Base-by-base conservation (phyloP, 495 filamentous ascomycete genomes). In the Parathielavia hyrcaniae region DNA sequence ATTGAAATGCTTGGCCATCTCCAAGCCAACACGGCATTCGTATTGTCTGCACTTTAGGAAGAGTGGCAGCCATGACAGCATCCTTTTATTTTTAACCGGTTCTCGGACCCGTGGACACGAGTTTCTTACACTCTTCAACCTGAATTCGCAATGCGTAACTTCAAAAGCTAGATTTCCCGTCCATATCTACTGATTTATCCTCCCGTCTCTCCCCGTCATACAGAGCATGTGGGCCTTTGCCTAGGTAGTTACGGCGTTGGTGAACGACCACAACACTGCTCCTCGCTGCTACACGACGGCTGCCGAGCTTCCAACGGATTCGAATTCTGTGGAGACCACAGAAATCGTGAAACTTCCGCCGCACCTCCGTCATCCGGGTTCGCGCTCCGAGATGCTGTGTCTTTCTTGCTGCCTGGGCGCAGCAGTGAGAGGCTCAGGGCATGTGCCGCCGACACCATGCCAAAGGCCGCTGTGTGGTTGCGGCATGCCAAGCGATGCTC, bases 11-110 rank as follows among this genome's bases (percentile, higher is more conserved):
- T 45, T 20, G 13, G 50, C 35, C 35, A 39, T 59, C 36, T n/a
- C 46, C 41, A 50, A 55, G 49, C 26, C 55, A 49, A 48, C 50
- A 44, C 40, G n/a, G 30, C 17, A 51, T 47, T 59, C 60, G 60
- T 62, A 58, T 62, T 56, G 40, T n/a, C n/a, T n/a, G n/a, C n/a
- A n/a, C n/a, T n/a, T n/a, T n/a, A n/a, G n/a, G n/a, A n/a, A n/a
- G n/a, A n/a, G n/a, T n/a, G n/a, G n/a, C n/a, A n/a, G n/a, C n/a
- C n/a, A n/a, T n/a, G n/a, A n/a, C n/a, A n/a, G n/a, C n/a, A n/a
- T n/a, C n/a, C n/a, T n/a, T n/a, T 26, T 50, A 50, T 50, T 57
- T 57, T 57, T 57, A 50, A 45, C 9, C 22, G 45, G 10, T 41
- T 20, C 23, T 49, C 22, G 12, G 26, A 39, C 53, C 48, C 53